Evolutionary conservation across 306 rosid genomes (phyloP), one percentile per base, ranked within the genome.

Genomic region (Cajanus cajan): DNA sequence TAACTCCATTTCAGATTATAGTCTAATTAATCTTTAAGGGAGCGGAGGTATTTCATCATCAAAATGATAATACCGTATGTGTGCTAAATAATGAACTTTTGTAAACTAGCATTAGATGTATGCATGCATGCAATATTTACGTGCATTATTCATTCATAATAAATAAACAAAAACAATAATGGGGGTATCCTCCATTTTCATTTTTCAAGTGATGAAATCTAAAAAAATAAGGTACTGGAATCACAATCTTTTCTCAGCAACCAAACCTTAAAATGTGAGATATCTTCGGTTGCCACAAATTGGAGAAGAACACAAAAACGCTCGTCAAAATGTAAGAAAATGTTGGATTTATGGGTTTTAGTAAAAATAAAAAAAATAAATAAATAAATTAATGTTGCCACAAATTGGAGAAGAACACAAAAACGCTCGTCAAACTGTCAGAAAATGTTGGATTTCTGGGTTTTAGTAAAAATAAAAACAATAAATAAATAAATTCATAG

Each of bases 121-220:
- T 41, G 14, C 58, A 74, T 16, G 65, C 21, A 50, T 28, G 31
- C 31, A 28, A 28, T 28, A 28, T 71, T 71, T 14, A 16, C 28
- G 14, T 65, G 18, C 55, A 52, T 77, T 16, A 8, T 52, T 64
- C 24, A 43, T 40, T 77, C 69, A 28, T 7, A 41, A 78, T 5
- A 24, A 8, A 36, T 36, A 16, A 2, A 58, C 1, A 5, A 37
- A 18, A 37, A 18, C 8, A 64, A 64, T 16, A 28, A 28, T 28
- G 31, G 31, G 13, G 37, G 37, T 0, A 47, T 16, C 43, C 41
- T 10, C 41, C 41, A 31, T 45, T 72, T 63, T 67, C 34, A 15
- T 54, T 81, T 41, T 43, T 15, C 76, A 81, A 15, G 45, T 37
- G 52, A n/a, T 8, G 45, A n/a, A 74, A 74, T 12, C 7, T 14